A percentile compares a stretch with the other conserved stretches of the same genome.
Evolutionary conservation across 768 basidiomycete genomes (phyloP).

Genomic region (Phylloporus arenicola): DNA sequence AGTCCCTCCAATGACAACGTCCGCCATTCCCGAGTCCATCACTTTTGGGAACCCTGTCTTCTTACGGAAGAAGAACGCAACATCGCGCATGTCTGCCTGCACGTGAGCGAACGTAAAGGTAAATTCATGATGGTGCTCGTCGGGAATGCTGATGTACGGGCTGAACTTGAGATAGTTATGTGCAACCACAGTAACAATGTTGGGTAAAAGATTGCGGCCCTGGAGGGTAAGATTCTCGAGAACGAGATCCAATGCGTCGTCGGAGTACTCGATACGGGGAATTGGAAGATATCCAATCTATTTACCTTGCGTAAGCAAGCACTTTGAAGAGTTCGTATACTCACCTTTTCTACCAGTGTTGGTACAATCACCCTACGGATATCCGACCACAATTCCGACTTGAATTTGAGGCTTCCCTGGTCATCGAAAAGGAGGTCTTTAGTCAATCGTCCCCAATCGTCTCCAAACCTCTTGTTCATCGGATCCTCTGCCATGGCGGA

Average conservation of each 20-base stretch:
- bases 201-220: slow-evolving; percentile 87
- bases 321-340: slow-evolving; percentile 10
- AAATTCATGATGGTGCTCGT: slow-evolving; percentile 66
- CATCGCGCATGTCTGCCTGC: slow-evolving; percentile 91
- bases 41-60: slow-evolving; percentile 81
- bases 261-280: slow-evolving; percentile 90
- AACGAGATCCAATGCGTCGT: slow-evolving; percentile 80
- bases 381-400: slow-evolving; percentile 85
- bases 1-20: slow-evolving; percentile 77
- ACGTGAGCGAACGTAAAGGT: slow-evolving; percentile 76
- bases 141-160: slow-evolving; percentile 56
- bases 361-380: slow-evolving; percentile 81
- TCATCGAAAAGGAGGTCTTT: slow-evolving; percentile 72
- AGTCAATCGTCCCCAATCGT: slow-evolving; percentile 78
- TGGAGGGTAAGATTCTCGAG: slow-evolving; percentile 90
- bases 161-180: slow-evolving; percentile 83
- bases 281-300: slow-evolving; percentile 82
- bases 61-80: slow-evolving; percentile 85
- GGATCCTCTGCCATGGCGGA: slow-evolving; percentile 81
- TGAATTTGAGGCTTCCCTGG: slow-evolving; percentile 84
- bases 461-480: slow-evolving; percentile 72
- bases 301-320: neutral
- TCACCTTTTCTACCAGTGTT: slow-evolving; percentile 64
- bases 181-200: slow-evolving; percentile 64
- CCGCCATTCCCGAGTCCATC: slow-evolving; percentile 77